A percentile compares a stretch with the other conserved stretches of the same genome.
Evolutionary conservation across 2,329 filamentous ascomycete genomes (phyloP).

Genomic region (Juglanconis oblonga): DNA sequence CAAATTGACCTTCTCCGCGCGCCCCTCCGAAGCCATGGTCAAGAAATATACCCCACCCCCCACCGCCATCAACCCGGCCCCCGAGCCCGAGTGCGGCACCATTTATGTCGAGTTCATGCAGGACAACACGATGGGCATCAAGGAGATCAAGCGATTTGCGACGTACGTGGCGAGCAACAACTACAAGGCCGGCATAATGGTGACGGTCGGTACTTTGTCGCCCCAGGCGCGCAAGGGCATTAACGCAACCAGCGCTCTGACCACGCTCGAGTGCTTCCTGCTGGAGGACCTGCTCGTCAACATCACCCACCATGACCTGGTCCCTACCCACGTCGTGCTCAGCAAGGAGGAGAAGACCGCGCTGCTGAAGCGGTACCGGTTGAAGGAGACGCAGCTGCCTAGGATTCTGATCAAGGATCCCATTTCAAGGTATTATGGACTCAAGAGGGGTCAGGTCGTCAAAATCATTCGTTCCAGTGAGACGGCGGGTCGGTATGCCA

Average conservation of each 20-base stretch:
- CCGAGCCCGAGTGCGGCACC: slow-evolving; percentile 72
- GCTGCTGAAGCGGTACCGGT: slow-evolving; percentile 81
- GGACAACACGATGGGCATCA: slow-evolving; percentile 79
- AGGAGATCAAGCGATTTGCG: slow-evolving; percentile 87
- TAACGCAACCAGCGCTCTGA: slow-evolving; percentile 69
- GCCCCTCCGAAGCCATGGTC: slow-evolving; percentile 80
- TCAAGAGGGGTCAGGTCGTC: slow-evolving; percentile 90
- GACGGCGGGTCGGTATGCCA: slow-evolving; percentile 93
- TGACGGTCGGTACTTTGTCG: slow-evolving; percentile 79
- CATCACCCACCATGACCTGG: slow-evolving; percentile 95
- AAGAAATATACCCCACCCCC: slow-evolving; percentile 75
- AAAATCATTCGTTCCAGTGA: slow-evolving; percentile 97
- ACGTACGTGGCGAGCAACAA: slow-evolving; percentile 75
- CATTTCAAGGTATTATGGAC: slow-evolving; percentile 84
- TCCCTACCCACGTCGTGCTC: slow-evolving; percentile 88
- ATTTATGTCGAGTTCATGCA: slow-evolving; percentile 90
- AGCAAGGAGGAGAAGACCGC: slow-evolving; percentile 86
- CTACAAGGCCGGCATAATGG: slow-evolving; percentile 87
- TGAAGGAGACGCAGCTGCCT: slow-evolving; percentile 97
- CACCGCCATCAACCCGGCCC: slow-evolving; percentile 66
- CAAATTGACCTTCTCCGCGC: slow-evolving; percentile 83
- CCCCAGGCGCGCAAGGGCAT: slow-evolving; percentile 85
- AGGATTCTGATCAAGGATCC: slow-evolving; percentile 89
- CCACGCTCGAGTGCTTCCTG: slow-evolving; percentile 89
- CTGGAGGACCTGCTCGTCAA: slow-evolving; percentile 96